These are phyloP conservation scores for Ceratobasidium sp. DNA, from an alignment of 1,284 basidiomycete species.

Conservation along the genomic window DNA sequence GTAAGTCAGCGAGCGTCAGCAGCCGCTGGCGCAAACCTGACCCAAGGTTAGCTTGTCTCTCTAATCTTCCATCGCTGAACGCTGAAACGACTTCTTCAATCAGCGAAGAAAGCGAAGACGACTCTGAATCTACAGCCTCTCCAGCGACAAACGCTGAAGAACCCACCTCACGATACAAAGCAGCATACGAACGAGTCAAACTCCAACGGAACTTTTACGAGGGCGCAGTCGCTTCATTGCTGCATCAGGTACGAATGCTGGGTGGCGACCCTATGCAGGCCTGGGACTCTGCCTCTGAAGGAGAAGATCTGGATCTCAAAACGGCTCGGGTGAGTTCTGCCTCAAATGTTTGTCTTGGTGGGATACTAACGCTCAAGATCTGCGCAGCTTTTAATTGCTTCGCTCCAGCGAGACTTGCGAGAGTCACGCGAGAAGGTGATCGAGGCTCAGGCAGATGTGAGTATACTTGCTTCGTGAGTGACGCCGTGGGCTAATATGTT, in stretches of 20 bases:
- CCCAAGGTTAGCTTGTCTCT: slow-evolving; percentile 7
- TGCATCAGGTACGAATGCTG: slow-evolving; percentile 21
- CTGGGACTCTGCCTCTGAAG: slow-evolving; percentile 7
- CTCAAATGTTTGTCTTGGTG: background rate
- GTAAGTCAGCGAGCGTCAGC: background rate
- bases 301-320: slow-evolving; percentile 10
- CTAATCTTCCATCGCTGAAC: background rate
- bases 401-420: slow-evolving; percentile 11
- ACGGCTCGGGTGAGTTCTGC: slow-evolving; percentile 16
- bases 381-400: slow-evolving; percentile 10
- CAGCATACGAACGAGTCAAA: slow-evolving; percentile 18
- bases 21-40: slow-evolving; percentile 17
- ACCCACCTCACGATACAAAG: slow-evolving; percentile 4
- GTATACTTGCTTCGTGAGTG: background rate
- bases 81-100: background rate
- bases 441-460: slow-evolving; percentile 8
- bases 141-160: slow-evolving; percentile 1
- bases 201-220: slow-evolving; percentile 19
- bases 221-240: background rate
- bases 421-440: slow-evolving; percentile 9
- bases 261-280: slow-evolving; percentile 30
- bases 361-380: background rate
- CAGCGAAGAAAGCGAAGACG: slow-evolving; percentile 10
- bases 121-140: background rate
- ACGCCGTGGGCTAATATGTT: background rate